Conservation (phyloP, 805 yeast species). For the Cyberlindnera nakhonratchasimensis region DNA sequence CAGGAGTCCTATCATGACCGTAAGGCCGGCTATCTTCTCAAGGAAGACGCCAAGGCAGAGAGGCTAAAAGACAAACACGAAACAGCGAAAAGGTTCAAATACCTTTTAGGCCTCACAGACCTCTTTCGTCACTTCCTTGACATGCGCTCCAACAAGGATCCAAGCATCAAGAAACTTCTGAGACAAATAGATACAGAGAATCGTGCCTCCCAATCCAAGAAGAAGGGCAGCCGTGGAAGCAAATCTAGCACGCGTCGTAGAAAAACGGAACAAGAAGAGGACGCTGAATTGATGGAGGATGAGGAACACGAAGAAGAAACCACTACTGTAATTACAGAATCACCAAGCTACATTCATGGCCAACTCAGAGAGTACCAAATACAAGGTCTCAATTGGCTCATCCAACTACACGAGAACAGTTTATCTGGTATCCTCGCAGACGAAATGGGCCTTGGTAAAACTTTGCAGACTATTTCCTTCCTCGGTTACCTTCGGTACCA, state of each 20-base stretch:
- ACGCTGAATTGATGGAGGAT: slow-evolving; percentile 82
- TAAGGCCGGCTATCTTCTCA: slow-evolving; percentile 45
- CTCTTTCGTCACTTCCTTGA: slow-evolving; percentile 86
- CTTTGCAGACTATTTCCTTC: slow-evolving; percentile 90
- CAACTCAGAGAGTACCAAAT: slow-evolving; percentile 84
- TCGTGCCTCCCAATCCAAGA: slow-evolving; percentile 29
- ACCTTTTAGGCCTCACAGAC: slow-evolving; percentile 77
- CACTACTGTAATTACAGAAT: slow-evolving; percentile 77
- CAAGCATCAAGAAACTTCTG: slow-evolving; percentile 58
- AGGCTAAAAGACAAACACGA: slow-evolving; percentile 56
- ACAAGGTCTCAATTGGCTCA: slow-evolving; percentile 94
- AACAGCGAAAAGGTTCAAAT: slow-evolving; percentile 74
- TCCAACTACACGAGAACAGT: slow-evolving; percentile 81
- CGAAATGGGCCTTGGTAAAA: slow-evolving; percentile 98
- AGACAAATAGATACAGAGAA: slow-evolving; percentile 51
- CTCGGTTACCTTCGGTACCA: slow-evolving; percentile 82
- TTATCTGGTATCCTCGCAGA: slow-evolving; percentile 94
- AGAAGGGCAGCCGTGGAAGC: slow-evolving; percentile 8
- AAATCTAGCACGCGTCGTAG: slow-evolving; percentile 50
- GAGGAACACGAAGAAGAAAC: slow-evolving; percentile 65
- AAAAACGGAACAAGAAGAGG: slow-evolving; percentile 94
- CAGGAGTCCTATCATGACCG: slow-evolving; percentile 26
- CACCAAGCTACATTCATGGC: slow-evolving; percentile 79
- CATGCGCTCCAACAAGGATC: slow-evolving; percentile 74
- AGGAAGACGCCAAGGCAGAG: slow-evolving; percentile 55